These are phyloP conservation scores for Artemisia argyi DNA, from an alignment of 129 eudicot genomes.

Conservation along the genomic window DNA sequence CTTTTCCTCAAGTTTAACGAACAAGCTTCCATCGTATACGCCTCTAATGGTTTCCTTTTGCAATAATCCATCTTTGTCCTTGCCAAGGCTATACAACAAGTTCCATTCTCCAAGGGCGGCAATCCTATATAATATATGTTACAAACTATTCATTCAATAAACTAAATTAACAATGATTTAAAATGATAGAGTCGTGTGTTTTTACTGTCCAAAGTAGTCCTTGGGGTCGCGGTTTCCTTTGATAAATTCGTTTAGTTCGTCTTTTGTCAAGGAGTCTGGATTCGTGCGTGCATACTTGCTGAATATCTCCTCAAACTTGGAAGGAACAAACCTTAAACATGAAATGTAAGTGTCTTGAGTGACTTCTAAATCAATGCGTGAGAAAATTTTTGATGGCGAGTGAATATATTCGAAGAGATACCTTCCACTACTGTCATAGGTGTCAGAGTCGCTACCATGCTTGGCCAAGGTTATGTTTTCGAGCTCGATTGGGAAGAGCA, in stretches of 20 bases:
- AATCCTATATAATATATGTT: slow-evolving; percentile 37
- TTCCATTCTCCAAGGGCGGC: slow-evolving; percentile 67
- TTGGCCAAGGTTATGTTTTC: slow-evolving; percentile 63
- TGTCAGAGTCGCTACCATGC: slow-evolving; percentile 82
- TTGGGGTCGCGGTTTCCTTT: slow-evolving; percentile 68
- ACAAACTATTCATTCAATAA: background rate
- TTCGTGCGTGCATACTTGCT: slow-evolving; percentile 56
- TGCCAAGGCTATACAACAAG: slow-evolving; percentile 49
- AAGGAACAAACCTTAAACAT: slow-evolving; percentile 49
- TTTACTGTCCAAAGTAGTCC: slow-evolving; percentile 63
- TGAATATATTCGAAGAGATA: background rate
- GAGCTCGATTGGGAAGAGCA: slow-evolving; percentile 65
- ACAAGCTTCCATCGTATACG: slow-evolving; percentile 79
- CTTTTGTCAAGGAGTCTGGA: slow-evolving; percentile 46
- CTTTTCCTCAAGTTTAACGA: slow-evolving; percentile 32
- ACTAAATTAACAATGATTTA: background rate
- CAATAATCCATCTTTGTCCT: slow-evolving; percentile 67
- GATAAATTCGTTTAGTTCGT: slow-evolving; percentile 52
- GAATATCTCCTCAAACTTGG: slow-evolving; percentile 79
- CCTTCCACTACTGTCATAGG: slow-evolving; percentile 81
- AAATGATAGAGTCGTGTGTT: background rate
- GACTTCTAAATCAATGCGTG: too few relatives aligned
- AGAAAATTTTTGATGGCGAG: background rate
- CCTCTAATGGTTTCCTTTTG: slow-evolving; percentile 56
- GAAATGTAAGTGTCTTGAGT: too few relatives aligned